Conservation (phyloP, 1,139 yeast genomes). For the Trichomonascaceae sp. region DNA sequence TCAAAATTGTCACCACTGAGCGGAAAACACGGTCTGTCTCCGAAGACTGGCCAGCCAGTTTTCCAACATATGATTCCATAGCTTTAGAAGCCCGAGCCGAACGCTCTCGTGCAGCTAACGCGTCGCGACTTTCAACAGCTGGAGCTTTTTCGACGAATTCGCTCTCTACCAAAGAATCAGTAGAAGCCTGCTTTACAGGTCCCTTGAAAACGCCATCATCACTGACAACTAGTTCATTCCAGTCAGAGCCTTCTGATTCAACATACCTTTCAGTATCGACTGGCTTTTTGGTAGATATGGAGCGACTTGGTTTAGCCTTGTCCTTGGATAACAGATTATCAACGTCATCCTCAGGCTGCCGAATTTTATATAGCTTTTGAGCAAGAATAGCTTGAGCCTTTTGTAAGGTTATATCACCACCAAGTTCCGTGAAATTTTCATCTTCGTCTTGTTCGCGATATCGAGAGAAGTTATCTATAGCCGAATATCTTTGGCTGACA, state of each 20-base stretch:
- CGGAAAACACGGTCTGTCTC: not conserved
- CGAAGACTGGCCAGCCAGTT: not conserved
- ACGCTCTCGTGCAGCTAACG: not conserved
- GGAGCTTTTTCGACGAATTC: not conserved
- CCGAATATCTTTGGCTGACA: not conserved
- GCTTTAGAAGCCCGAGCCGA: not conserved
- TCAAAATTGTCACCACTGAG: not conserved
- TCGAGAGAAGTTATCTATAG: not conserved
- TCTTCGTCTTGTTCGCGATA: slow-evolving; percentile 11
- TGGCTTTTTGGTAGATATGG: not conserved
- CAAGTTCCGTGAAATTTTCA: slow-evolving; percentile 26
- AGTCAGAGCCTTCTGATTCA: slow-evolving; percentile 10
- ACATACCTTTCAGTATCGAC: slow-evolving; percentile 5
- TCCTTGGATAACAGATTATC: not conserved
- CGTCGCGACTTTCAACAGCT: not conserved
- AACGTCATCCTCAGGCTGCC: not conserved
- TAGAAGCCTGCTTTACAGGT: not conserved
- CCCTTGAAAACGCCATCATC: not conserved
- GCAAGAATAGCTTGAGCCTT: slow-evolving; percentile 14
- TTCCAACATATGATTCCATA: not conserved
- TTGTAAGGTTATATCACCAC: slow-evolving; percentile 24
- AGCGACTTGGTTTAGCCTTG: not conserved
- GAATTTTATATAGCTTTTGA: not conserved
- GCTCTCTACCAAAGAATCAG: not conserved
- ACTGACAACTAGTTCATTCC: slow-evolving; percentile 23